Percentiles rank a stretch among this genome's conserved stretches.
These are phyloP conservation scores for Pythium scleroteichum DNA, from an alignment of 352 stramenopile genomes.

Conservation along the genomic window DNA sequence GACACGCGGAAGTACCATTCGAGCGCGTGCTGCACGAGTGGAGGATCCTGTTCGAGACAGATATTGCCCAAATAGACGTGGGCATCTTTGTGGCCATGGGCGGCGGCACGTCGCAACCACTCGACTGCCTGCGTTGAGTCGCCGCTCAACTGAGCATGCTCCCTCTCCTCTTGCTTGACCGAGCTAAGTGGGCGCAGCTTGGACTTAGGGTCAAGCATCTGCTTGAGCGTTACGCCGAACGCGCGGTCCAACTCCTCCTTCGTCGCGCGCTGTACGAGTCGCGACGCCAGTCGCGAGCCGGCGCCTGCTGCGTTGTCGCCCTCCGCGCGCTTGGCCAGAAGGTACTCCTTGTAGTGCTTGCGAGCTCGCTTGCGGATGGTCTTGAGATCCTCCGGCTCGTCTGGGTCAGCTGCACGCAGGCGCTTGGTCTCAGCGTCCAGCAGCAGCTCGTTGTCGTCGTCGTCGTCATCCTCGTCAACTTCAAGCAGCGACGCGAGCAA, in stretches of 20 bases:
- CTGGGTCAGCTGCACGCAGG: constrained; percentile 37
- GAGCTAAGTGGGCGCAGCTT: constrained; percentile 51
- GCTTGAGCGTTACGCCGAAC: constrained; percentile 72
- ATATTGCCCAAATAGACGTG: constrained; percentile 82
- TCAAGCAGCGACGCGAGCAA: constrained; percentile 66
- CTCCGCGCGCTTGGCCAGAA: constrained; percentile 42
- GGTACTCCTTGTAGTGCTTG: constrained; percentile 74
- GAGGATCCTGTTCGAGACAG: constrained; percentile 75
- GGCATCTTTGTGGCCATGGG: constrained; percentile 74
- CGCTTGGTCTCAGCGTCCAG: constrained; percentile 74
- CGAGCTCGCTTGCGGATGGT: constrained; percentile 80
- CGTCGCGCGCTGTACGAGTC: constrained; percentile 64
- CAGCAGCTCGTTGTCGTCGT: constrained; percentile 36
- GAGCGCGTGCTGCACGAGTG: constrained; percentile 64
- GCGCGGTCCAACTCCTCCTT: constrained; percentile 59
- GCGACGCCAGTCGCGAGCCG: constrained; percentile 14
- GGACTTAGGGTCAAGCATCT: constrained; percentile 59
- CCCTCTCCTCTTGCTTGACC: constrained; percentile 24
- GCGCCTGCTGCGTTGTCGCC: constrained; percentile 14
- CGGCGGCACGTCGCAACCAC: constrained; percentile 78
- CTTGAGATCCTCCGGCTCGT: constrained; percentile 66
- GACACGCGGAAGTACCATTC: constrained; percentile 76
- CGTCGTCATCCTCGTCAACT: constrained; percentile 31
- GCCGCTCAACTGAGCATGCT: constrained; percentile 29
- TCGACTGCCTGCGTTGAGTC: constrained; percentile 74